phyloP scores from a whole-genome alignment of 768 basidiomycete genomes.

The Steccherinum ochraceum region DNA sequence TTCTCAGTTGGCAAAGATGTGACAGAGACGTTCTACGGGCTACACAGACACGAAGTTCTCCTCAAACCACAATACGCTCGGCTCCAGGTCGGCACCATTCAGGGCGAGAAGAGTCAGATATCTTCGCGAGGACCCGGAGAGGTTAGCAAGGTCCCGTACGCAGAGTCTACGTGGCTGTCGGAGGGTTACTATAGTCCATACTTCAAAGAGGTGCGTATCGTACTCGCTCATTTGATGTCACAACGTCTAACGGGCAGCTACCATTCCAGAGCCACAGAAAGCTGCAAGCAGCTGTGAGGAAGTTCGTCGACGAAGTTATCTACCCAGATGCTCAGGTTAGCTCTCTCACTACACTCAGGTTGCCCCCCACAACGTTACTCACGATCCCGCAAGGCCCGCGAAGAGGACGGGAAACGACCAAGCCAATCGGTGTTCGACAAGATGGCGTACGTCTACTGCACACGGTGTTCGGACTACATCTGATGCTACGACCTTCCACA shows the following conservation, averaged over 20 bases:
- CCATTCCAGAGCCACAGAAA: conserved; percentile 42
- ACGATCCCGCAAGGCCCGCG: conserved; percentile 41
- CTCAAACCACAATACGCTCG: conserved; percentile 63
- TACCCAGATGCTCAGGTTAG: conserved; percentile 33
- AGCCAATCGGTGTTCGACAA: conserved; percentile 70
- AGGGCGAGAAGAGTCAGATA: conserved; percentile 43
- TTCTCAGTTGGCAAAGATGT: conserved; percentile 69
- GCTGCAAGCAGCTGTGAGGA: conserved; percentile 53
- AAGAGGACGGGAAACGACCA: conserved; percentile 87
- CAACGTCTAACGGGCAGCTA: background rate
- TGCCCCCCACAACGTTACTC: conserved; percentile 15
- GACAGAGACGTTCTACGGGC: conserved; percentile 78
- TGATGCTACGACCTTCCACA: conserved; percentile 19
- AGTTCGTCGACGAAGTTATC: conserved; percentile 66
- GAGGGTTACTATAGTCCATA: conserved; percentile 69
- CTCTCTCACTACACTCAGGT: background rate
- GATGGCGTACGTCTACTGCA: conserved; percentile 60
- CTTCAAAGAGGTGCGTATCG: conserved; percentile 42
- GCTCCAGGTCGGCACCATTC: conserved; percentile 61
- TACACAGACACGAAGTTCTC: conserved; percentile 81
- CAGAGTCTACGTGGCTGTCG: conserved; percentile 76
- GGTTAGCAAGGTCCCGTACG: conserved; percentile 74
- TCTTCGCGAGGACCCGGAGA: conserved; percentile 40
- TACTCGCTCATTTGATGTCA: background rate
- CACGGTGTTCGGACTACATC: too few relatives aligned